Conservation (phyloP, 352 stramenopile genomes). For the Globisporangium uncinulatum region DNA sequence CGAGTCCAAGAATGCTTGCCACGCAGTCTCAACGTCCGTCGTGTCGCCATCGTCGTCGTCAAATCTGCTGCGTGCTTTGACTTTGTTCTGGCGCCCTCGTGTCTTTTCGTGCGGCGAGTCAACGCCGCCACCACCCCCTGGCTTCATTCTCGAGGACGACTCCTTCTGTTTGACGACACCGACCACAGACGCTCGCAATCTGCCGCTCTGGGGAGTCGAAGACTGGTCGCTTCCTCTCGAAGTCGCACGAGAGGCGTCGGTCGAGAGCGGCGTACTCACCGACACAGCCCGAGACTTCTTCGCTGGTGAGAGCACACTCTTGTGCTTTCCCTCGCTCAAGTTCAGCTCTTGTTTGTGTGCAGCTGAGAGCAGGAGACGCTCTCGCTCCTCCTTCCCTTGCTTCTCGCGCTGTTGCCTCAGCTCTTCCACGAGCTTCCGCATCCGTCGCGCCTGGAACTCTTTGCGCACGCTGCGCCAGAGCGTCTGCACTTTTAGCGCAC, state of each 20-base stretch:
- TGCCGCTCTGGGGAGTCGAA: background rate
- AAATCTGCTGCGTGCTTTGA: conserved; percentile 7
- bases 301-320: conserved; percentile 10
- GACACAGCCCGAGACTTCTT: conserved; percentile 7
- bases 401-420: conserved; percentile 34
- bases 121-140: background rate
- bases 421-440: conserved; percentile 39
- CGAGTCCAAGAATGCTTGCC: conserved; percentile 55
- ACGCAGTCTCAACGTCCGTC: conserved; percentile 50
- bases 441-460: conserved; percentile 30
- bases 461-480: conserved; percentile 49
- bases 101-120: conserved; percentile 7
- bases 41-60: conserved; percentile 57
- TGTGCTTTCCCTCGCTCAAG: conserved; percentile 12
- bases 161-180: conserved; percentile 12
- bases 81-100: conserved; percentile 9
- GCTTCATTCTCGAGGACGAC: conserved; percentile 5
- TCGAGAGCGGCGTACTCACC: conserved; percentile 4
- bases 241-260: background rate
- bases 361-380: conserved; percentile 3
- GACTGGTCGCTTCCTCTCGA: conserved; percentile 1
- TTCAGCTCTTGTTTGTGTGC: conserved; percentile 1
- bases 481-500: conserved; percentile 53
- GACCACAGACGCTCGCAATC: conserved; percentile 10
- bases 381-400: conserved; percentile 24